phyloP scores from a whole-genome alignment of 257 asterid genomes.

The Ajuga chamaepitys region DNA sequence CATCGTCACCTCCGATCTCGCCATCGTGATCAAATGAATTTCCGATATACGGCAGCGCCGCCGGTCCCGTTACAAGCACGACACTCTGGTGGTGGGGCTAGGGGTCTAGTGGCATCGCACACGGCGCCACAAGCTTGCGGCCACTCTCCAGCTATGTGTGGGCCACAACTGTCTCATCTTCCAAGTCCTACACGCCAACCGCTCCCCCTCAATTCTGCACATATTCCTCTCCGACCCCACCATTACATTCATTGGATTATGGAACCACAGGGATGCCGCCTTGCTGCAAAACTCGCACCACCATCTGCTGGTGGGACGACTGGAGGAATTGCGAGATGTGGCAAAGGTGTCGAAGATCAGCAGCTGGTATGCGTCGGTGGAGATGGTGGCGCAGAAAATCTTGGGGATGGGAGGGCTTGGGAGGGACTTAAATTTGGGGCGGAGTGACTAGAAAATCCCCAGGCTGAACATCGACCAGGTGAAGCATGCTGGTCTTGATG shows the following conservation, averaged over 20 bases:
- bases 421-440: background rate
- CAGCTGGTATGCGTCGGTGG: background rate
- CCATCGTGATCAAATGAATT: constrained; percentile 9
- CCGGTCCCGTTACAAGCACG: no score
- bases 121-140: background rate
- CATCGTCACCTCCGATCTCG: constrained; percentile 8
- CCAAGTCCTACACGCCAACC: background rate
- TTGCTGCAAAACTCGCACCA: background rate
- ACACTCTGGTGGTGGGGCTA: constrained; percentile 7
- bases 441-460: constrained; percentile 12
- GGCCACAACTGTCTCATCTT: constrained; percentile 12
- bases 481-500: constrained; percentile 18
- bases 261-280: constrained; percentile 10
- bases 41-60: background rate
- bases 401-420: constrained; percentile 12
- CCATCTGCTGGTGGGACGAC: background rate
- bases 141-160: constrained; percentile 23
- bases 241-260: constrained; percentile 7
- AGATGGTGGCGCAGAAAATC: constrained; percentile 7
- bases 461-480: constrained; percentile 12
- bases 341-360: background rate
- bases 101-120: constrained; percentile 12
- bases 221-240: background rate
- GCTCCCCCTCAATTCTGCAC: constrained; percentile 9
- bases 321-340: background rate